These are phyloP conservation scores for Austroboletus novae-zelandiae DNA, from an alignment of 1,284 basidiomycete species.

Conservation along the genomic window DNA sequence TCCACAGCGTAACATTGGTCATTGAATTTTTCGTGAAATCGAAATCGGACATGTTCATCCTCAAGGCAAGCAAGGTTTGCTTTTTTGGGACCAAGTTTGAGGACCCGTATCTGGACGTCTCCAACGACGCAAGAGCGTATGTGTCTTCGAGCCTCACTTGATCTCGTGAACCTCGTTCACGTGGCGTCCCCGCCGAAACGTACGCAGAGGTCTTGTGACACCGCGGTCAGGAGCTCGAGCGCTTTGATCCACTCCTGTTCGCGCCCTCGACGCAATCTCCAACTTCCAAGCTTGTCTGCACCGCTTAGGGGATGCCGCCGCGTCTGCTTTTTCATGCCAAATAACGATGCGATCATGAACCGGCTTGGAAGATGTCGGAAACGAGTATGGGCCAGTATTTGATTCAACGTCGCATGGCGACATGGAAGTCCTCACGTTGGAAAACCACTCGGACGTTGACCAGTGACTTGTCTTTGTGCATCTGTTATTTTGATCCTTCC, in stretches of 20 bases:
- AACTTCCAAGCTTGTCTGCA: constrained; percentile 23
- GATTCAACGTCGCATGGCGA: constrained; percentile 7
- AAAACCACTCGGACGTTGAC: constrained; percentile 18
- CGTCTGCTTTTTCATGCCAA: constrained; percentile 10
- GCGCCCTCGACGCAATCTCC: constrained; percentile 12
- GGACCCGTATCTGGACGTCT: neutral
- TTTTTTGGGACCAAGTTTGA: constrained; percentile 15
- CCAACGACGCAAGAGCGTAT: constrained; percentile 5
- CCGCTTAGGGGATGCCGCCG: constrained; percentile 4
- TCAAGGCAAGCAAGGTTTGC: constrained; percentile 13
- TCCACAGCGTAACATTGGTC: constrained; percentile 15
- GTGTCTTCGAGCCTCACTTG: constrained; percentile 12
- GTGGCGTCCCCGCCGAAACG: constrained; percentile 8
- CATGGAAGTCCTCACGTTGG: constrained; percentile 11
- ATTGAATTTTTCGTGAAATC: constrained; percentile 12
- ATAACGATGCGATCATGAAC: constrained; percentile 12
- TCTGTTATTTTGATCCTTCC: constrained; percentile 26
- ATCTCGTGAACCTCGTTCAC: neutral
- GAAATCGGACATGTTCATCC: neutral
- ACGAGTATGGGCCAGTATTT: constrained; percentile 9
- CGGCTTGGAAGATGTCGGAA: neutral
- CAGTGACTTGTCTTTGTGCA: constrained; percentile 25
- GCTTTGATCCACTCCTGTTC: constrained; percentile 13
- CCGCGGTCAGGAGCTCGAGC: constrained; percentile 10
- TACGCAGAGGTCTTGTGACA: constrained; percentile 9